phyloP scores from a whole-genome alignment of 176 grass and related monocot species.

The Triticum monococcum region DNA sequence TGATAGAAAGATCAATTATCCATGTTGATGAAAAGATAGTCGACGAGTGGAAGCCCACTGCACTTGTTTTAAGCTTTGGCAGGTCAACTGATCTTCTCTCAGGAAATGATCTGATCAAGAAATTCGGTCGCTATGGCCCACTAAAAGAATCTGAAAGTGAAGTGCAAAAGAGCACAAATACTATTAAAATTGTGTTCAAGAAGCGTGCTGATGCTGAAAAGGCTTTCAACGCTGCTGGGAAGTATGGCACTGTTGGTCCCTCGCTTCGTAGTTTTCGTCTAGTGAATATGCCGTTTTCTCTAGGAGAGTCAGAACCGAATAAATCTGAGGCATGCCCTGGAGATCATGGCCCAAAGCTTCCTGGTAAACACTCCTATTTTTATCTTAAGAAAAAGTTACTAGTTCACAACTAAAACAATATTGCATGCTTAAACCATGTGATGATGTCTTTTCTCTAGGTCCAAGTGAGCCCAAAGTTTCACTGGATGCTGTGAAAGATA shows the following conservation, averaged over 20 bases:
- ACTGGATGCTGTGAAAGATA: constrained; percentile 26
- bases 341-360: constrained; percentile 31
- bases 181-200: constrained; percentile 83
- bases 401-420: background rate
- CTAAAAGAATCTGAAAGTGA: constrained; percentile 71
- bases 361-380: constrained; percentile 33
- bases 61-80: constrained; percentile 85
- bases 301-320: constrained; percentile 21
- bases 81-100: constrained; percentile 64
- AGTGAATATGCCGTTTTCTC: constrained; percentile 57
- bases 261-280: constrained; percentile 84
- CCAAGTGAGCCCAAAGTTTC: constrained; percentile 10
- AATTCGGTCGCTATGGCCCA: constrained; percentile 82
- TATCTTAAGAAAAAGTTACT: background rate
- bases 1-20: constrained; percentile 77
- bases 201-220: constrained; percentile 87
- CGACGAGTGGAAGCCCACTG: constrained; percentile 80
- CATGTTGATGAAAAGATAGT: constrained; percentile 85
- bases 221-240: constrained; percentile 76
- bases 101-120: constrained; percentile 70
- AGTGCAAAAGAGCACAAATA: constrained; percentile 56
- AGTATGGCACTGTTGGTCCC: constrained; percentile 75
- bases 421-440: constrained; percentile 35
- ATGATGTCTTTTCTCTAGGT: constrained; percentile 31
- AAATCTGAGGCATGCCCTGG: constrained; percentile 35